Percentiles rank a stretch among this genome's conserved stretches.
phyloP scores from a whole-genome alignment of 768 basidiomycete genomes.

The Gymnopilus dilepis region DNA sequence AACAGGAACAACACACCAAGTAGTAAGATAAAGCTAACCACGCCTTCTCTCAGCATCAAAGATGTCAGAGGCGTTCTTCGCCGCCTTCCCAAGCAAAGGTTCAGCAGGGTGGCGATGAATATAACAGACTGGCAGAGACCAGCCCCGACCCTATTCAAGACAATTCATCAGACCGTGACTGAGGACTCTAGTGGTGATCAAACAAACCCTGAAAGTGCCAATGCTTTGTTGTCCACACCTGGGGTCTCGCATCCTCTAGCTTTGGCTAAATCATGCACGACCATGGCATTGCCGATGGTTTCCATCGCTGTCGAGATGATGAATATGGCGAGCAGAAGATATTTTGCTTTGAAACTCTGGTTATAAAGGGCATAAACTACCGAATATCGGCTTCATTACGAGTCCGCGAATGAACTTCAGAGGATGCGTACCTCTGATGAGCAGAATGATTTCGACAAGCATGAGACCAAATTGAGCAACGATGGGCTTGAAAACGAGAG shows the following conservation, averaged over 20 bases:
- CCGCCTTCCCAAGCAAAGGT: not conserved
- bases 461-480: not conserved
- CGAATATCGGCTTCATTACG: too few species aligned
- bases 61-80: constrained; percentile 14
- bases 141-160: not conserved
- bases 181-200: not conserved
- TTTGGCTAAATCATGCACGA: not conserved
- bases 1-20: constrained; percentile 12
- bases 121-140: constrained; percentile 14
- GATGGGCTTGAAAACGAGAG: constrained; percentile 2
- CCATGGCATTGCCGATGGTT: not conserved
- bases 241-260: constrained; percentile 10
- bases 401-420: too few species aligned
- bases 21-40: constrained; percentile 20
- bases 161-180: not conserved
- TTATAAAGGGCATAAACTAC: not conserved
- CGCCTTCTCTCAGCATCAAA: constrained; percentile 20
- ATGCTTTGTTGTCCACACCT: constrained; percentile 8
- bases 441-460: not conserved
- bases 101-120: constrained; percentile 8
- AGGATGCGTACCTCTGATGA: not conserved
- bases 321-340: not conserved
- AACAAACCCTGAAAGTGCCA: constrained; percentile 10
- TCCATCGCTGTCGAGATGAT: not conserved
- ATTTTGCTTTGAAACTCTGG: not conserved